These are phyloP conservation scores for Durusdinium trenchii DNA, from an alignment of 73 alveolate species.

Conservation along the genomic window DNA sequence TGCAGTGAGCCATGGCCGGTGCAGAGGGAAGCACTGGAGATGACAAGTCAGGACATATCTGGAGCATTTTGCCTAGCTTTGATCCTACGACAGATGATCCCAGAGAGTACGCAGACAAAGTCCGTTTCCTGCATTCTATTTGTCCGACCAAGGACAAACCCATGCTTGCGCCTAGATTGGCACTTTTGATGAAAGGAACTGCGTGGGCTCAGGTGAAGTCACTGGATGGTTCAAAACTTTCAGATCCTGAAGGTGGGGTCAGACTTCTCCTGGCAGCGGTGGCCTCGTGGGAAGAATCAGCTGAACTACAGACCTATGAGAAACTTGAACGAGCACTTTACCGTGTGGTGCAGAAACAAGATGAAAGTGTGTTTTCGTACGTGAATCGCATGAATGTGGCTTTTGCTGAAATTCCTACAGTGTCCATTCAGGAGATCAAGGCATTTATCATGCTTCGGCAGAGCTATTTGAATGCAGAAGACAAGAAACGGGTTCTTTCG, in stretches of 20 bases:
- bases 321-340: not conserved
- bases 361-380: not conserved
- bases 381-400: not conserved
- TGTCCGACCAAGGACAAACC: not conserved
- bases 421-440: not conserved
- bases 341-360: not conserved
- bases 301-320: slow-evolving; percentile 17
- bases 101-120: too few species aligned
- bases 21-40: too few species aligned
- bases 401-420: not conserved
- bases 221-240: not conserved
- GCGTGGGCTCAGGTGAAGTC: slow-evolving; percentile 2
- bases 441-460: not conserved
- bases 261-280: not conserved
- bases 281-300: not conserved
- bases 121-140: not conserved
- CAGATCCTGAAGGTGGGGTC: not conserved
- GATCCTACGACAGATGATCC: not conserved
- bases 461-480: not conserved
- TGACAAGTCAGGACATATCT: too few species aligned
- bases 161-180: slow-evolving; percentile 14
- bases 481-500: not conserved
- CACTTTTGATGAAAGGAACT: too few species aligned
- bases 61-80: not conserved
- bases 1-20: too few species aligned